Percentiles rank a stretch among this genome's conserved stretches.
Conservation (phyloP, 345 rosid genomes). For the Euphorbia tirucalli region DNA sequence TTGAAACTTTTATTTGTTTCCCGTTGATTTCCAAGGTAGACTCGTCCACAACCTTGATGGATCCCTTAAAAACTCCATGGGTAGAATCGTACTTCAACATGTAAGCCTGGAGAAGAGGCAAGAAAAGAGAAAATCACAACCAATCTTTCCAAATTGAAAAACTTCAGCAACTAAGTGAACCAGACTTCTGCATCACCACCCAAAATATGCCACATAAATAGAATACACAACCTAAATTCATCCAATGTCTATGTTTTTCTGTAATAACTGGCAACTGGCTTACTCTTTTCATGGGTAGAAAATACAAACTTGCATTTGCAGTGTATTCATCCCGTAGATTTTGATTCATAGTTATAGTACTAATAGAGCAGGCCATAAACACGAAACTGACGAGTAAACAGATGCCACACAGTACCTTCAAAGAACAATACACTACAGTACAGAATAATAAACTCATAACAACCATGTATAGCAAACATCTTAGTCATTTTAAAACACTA, state of each 20-base stretch:
- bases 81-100: constrained; percentile 98
- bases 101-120: constrained; percentile 64
- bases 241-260: not conserved
- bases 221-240: not conserved
- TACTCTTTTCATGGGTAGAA: not conserved
- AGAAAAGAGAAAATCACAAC: constrained; percentile 3
- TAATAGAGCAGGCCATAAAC: not conserved
- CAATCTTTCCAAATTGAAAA: constrained; percentile 4
- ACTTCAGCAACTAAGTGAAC: not conserved
- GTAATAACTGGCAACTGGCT: too few species aligned
- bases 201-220: not conserved
- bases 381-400: too few species aligned
- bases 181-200: not conserved
- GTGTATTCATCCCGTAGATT: not conserved
- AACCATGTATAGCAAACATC: not conserved
- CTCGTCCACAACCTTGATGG: constrained; percentile 67
- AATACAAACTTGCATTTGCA: not conserved
- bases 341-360: not conserved
- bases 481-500: not conserved
- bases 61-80: constrained; percentile 80
- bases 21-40: constrained; percentile 93
- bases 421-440: not conserved
- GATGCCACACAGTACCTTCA: not conserved
- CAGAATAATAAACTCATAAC: not conserved
- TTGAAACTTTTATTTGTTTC: constrained; percentile 61